Evolutionary conservation across 805 yeast genomes (phyloP), one percentile per base, ranked within the genome.

Genomic region (Suhomyces sp.): DNA sequence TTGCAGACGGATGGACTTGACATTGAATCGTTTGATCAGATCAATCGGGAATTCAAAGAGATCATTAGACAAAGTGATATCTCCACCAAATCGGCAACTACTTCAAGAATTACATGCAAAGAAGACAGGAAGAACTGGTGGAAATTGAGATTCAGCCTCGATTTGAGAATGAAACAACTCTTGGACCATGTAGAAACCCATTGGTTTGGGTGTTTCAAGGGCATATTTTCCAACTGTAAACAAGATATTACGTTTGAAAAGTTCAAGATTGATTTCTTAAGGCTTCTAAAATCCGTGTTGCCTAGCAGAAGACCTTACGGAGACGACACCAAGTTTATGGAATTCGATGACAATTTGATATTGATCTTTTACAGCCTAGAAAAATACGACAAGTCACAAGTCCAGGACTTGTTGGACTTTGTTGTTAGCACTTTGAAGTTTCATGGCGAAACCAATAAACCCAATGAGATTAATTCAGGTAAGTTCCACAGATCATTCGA

Each of bases 161-260:
- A 93, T 65, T 65, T 72, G 8, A 67, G 78, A 46, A 62, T 93
- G 49, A 66, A 77, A 40, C 67, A 66, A 1, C 66, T 91, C n/a
- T 64, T 93, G n/a, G 60, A 65, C 0, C 72, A 73, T 31, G 78
- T 89, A 7, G 93, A 90, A 51, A 65, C 66, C 22, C 70, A 73
- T 51, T 89, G 97, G 92, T 70, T 93, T 36, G 90, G 93, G 12
- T 96, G 93, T 0, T 88, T 90, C 58, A 71, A 71, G 49, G 85
- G 91, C 0, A 62, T 90, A 2, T 86, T 92, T 62, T 70, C 73
- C 41, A 69, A 71, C 1, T 56, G 56, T 7, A 59, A 60, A 2
- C 57, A 72, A 13, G 51, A 57, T 9, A 42, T 52, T 2, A 50
- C 52, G 5, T 66, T 57, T 49, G 48, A 36, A 2, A 54, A 56